A percentile compares a stretch with the other conserved stretches of the same genome.
These are phyloP conservation scores for Agrocybe pediades DNA, from an alignment of 768 basidiomycete genomes.

Conservation along the genomic window DNA sequence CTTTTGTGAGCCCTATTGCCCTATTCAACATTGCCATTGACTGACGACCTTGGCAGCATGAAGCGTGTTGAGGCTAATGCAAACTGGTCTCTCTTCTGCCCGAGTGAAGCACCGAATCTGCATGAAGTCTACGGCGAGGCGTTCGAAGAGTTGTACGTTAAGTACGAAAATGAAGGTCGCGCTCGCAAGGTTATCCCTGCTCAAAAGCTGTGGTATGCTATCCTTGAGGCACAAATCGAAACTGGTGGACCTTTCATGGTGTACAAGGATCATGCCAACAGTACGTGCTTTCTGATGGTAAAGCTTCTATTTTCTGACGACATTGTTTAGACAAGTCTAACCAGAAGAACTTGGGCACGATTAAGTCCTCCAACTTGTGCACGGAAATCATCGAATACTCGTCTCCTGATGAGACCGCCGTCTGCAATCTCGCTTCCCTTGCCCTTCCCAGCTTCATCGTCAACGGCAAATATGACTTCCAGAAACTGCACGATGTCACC, in stretches of 20 bases:
- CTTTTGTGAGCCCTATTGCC: constrained; percentile 67
- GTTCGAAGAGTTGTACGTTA: constrained; percentile 84
- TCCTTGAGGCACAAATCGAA: constrained; percentile 96
- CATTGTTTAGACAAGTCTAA: constrained; percentile 82
- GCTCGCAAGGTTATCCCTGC: constrained; percentile 85
- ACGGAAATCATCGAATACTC: constrained; percentile 99
- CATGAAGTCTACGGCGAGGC: constrained; percentile 88
- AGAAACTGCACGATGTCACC: constrained; percentile 90
- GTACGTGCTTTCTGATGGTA: constrained; percentile 42
- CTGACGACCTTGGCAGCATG: constrained; percentile 60
- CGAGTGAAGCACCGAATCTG: constrained; percentile 91
- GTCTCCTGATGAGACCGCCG: constrained; percentile 94
- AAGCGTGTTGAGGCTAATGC: constrained; percentile 89
- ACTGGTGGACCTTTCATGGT: constrained; percentile 99
- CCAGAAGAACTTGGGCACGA: constrained; percentile 97
- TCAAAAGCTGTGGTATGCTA: constrained; percentile 98
- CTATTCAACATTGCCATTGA: neutral
- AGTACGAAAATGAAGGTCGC: constrained; percentile 89
- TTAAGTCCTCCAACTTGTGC: constrained; percentile 99
- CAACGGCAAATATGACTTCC: constrained; percentile 87
- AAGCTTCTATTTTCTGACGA: neutral
- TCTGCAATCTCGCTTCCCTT: constrained; percentile 97
- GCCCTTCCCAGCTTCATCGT: constrained; percentile 91
- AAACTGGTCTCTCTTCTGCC: constrained; percentile 97
- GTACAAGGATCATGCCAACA: constrained; percentile 95